These are phyloP conservation scores for Fusarium globosum DNA, from an alignment of 2,329 filamentous ascomycete species.

Conservation along the genomic window DNA sequence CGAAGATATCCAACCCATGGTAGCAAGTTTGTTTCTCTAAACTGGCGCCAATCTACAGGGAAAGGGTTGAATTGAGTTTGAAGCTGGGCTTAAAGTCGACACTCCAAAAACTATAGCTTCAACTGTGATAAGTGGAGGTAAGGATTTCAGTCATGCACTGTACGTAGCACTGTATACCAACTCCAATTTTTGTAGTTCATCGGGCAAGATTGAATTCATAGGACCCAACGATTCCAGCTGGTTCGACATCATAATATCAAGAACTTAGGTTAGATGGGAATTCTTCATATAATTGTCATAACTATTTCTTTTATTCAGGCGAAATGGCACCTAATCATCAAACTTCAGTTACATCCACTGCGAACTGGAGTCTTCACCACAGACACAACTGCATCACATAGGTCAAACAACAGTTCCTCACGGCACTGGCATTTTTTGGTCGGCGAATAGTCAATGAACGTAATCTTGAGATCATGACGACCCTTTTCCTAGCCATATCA, in stretches of 20 bases:
- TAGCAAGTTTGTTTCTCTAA: background rate
- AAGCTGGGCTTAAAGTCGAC: slow-evolving; percentile 15
- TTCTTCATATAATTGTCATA: slow-evolving; percentile 1
- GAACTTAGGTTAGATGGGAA: background rate
- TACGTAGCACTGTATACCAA: slow-evolving; percentile 29
- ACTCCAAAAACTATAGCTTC: slow-evolving; percentile 34
- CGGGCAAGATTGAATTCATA: background rate
- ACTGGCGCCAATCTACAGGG: background rate
- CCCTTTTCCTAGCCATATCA: slow-evolving; percentile 46
- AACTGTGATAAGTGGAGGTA: slow-evolving; percentile 37
- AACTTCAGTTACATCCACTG: slow-evolving; percentile 4
- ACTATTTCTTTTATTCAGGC: slow-evolving; percentile 4
- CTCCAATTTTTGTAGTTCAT: background rate
- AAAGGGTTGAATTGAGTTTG: background rate
- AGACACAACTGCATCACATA: slow-evolving; percentile 5
- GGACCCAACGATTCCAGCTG: background rate
- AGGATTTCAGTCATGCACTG: slow-evolving; percentile 28
- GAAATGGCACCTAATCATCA: background rate
- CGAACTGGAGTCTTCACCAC: background rate
- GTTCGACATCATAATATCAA: background rate
- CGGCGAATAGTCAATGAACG: slow-evolving; percentile 44
- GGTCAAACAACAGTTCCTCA: slow-evolving; percentile 27
- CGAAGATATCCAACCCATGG: slow-evolving; percentile 69
- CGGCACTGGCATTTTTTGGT: slow-evolving; percentile 40
- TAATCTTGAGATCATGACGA: slow-evolving; percentile 47